phyloP scores from a whole-genome alignment of 2,329 filamentous ascomycete species.

The Mycosphaerella sp. region DNA sequence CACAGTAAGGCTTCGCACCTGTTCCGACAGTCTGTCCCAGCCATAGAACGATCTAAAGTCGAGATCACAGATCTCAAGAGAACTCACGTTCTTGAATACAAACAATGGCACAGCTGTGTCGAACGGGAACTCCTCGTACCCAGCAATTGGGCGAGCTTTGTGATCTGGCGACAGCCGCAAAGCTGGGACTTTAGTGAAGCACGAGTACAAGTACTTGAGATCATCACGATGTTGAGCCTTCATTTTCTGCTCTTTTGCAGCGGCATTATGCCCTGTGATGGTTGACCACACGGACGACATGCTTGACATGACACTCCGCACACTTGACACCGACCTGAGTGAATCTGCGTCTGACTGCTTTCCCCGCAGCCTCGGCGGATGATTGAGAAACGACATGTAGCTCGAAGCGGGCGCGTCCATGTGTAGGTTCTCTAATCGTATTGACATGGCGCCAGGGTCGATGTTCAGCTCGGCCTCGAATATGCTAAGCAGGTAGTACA shows the following conservation, averaged over 20 bases:
- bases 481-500: slow-evolving; percentile 91
- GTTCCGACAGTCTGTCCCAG: slow-evolving; percentile 90
- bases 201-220: slow-evolving; percentile 92
- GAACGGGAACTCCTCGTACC: slow-evolving; percentile 92
- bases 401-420: slow-evolving; percentile 78
- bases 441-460: slow-evolving; percentile 89
- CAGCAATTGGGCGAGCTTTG: slow-evolving; percentile 79
- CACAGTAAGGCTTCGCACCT: slow-evolving; percentile 80
- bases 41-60: slow-evolving; percentile 97
- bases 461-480: slow-evolving; percentile 84
- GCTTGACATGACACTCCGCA: slow-evolving; percentile 93
- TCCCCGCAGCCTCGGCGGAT: slow-evolving; percentile 62
- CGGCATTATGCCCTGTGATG: slow-evolving; percentile 74
- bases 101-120: slow-evolving; percentile 95
- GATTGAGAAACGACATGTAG: slow-evolving; percentile 91
- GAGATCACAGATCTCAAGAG: slow-evolving; percentile 87
- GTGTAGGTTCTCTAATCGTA: slow-evolving; percentile 90
- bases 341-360: slow-evolving; percentile 79
- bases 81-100: slow-evolving; percentile 93
- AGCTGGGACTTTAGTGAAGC: slow-evolving; percentile 96
- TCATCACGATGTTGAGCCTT: slow-evolving; percentile 80
- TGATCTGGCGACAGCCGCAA: slow-evolving; percentile 87
- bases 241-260: slow-evolving; percentile 80
- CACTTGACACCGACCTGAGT: slow-evolving; percentile 91
- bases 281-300: slow-evolving; percentile 92